Evolutionary conservation across 257 asterid species (phyloP).

Genomic region (Echites panduratus): DNA sequence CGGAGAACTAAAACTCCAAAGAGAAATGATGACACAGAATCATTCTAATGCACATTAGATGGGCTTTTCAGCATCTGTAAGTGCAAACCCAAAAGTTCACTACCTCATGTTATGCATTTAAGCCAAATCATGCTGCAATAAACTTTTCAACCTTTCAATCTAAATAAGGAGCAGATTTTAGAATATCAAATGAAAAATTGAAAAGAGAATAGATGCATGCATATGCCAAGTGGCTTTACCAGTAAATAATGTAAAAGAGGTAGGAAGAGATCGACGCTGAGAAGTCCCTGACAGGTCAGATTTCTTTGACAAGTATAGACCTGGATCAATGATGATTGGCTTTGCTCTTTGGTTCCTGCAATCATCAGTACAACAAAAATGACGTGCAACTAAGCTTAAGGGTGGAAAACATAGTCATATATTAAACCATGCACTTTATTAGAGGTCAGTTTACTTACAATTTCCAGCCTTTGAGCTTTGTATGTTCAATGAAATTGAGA

Average conservation of each 20-base stretch:
- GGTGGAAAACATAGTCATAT: background rate
- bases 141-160: background rate
- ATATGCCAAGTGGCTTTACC: slow-evolving; percentile 38
- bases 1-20: background rate
- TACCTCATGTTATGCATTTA: background rate
- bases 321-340: slow-evolving; percentile 90
- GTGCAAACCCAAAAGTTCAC: background rate
- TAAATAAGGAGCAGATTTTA: background rate
- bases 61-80: background rate
- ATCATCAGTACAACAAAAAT: slow-evolving; percentile 11
- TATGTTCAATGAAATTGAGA: slow-evolving; percentile 87
- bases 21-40: background rate
- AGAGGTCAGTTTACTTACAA: slow-evolving; percentile 48
- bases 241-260: slow-evolving; percentile 79
- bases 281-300: slow-evolving; percentile 80
- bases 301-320: slow-evolving; percentile 85
- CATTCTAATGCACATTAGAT: background rate
- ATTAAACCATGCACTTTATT: background rate
- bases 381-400: background rate
- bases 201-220: background rate
- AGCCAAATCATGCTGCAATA: background rate
- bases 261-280: slow-evolving; percentile 89
- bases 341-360: slow-evolving; percentile 92
- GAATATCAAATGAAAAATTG: background rate
- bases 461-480: slow-evolving; percentile 90